Percentiles rank a stretch among this genome's conserved stretches.
Conservation (phyloP, 1,139 yeast genomes). For the Pichia sp. region DNA sequence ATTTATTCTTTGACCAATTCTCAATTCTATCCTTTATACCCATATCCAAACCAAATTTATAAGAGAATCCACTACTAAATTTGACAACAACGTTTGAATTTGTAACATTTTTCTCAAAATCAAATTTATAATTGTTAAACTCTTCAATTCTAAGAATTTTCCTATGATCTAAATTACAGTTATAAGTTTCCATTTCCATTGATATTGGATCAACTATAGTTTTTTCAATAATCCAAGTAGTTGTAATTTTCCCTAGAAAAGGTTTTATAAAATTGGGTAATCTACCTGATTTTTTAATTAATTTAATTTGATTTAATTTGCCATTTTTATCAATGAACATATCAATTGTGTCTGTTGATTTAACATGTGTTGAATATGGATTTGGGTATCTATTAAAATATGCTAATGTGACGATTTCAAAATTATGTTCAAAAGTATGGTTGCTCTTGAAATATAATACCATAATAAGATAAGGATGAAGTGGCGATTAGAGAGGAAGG, state of each 20-base stretch:
- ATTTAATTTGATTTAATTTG: constrained; percentile 61
- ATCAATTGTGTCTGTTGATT: constrained; percentile 73
- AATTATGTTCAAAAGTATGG: constrained; percentile 56
- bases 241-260: constrained; percentile 62
- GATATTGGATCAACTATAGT: constrained; percentile 63
- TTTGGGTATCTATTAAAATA: constrained; percentile 83
- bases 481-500: no score
- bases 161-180: constrained; percentile 82
- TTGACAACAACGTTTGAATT: constrained; percentile 47
- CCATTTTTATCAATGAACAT: constrained; percentile 55
- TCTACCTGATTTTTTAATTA: constrained; percentile 74
- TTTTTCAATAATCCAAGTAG: constrained; percentile 81
- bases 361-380: constrained; percentile 86
- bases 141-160: constrained; percentile 78
- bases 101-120: constrained; percentile 31
- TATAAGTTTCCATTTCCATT: constrained; percentile 58
- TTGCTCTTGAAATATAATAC: constrained; percentile 57
- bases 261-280: constrained; percentile 78
- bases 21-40: constrained; percentile 74
- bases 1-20: constrained; percentile 69
- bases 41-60: constrained; percentile 26
- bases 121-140: constrained; percentile 46
- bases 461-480: constrained; percentile 36
- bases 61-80: constrained; percentile 61
- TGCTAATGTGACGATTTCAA: constrained; percentile 69